These are phyloP conservation scores for Pichia sp. DNA, from an alignment of 1,139 yeast genomes.

Conservation along the genomic window DNA sequence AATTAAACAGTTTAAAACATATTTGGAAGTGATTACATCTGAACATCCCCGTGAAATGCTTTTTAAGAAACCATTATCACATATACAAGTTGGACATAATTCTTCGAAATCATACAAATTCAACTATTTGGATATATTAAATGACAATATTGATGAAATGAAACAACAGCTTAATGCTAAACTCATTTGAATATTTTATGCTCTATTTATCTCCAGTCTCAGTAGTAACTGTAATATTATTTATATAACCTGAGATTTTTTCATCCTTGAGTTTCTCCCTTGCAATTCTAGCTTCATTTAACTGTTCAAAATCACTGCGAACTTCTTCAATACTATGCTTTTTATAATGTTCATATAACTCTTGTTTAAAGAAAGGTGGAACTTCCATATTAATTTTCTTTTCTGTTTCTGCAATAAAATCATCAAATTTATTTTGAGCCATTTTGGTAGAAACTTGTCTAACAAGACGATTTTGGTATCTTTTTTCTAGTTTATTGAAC, in stretches of 20 bases:
- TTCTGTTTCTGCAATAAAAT: conserved; percentile 27
- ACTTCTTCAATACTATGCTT: conserved; percentile 22
- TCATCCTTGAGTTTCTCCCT: conserved; percentile 16
- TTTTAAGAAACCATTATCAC: conserved; percentile 25
- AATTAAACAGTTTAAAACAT: conserved; percentile 38
- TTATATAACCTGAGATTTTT: conserved; percentile 7
- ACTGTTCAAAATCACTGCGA: conserved; percentile 19
- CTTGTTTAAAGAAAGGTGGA: conserved; percentile 26
- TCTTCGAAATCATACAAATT: conserved; percentile 2
- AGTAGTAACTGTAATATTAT: background rate
- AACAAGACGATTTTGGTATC: conserved; percentile 23
- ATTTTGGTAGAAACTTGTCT: conserved; percentile 19
- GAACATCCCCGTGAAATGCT: conserved; percentile 30
- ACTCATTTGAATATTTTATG: too few species aligned
- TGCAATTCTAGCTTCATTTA: conserved; percentile 23
- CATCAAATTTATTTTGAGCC: conserved; percentile 21
- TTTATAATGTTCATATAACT: conserved; percentile 20
- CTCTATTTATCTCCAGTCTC: background rate
- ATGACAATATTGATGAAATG: conserved; percentile 23
- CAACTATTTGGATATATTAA: conserved; percentile 32
- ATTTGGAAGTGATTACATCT: conserved; percentile 35
- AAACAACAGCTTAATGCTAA: conserved; percentile 5
- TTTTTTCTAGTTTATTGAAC: conserved; percentile 28
- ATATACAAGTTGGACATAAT: conserved; percentile 9
- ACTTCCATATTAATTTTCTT: conserved; percentile 26